Evolutionary conservation across 306 rosid species (phyloP).

Genomic region (Trifolium repens): DNA sequence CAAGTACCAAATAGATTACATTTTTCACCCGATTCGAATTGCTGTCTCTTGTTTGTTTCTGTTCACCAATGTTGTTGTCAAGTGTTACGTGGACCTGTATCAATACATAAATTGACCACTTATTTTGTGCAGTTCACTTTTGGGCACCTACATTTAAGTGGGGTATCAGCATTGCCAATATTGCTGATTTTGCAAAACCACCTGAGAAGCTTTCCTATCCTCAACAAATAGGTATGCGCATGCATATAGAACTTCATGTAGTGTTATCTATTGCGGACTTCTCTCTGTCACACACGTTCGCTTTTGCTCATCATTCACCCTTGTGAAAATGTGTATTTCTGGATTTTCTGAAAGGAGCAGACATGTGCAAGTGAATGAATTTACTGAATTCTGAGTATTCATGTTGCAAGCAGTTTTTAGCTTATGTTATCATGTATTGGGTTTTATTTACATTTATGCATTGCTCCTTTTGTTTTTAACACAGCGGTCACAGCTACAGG

Average conservation of each 20-base stretch:
- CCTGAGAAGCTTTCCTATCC: constrained; percentile 94
- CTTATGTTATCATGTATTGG: not conserved
- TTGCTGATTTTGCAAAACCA: constrained; percentile 90
- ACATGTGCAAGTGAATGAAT: constrained; percentile 7
- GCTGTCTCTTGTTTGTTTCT: constrained; percentile 18
- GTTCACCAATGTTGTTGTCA: constrained; percentile 19
- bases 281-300: not conserved
- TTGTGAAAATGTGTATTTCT: constrained; percentile 6
- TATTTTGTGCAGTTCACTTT: constrained; percentile 75
- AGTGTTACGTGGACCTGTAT: constrained; percentile 14
- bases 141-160: constrained; percentile 99
- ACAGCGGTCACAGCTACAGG: constrained; percentile 89
- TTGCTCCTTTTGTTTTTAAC: constrained; percentile 37
- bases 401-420: constrained; percentile 28
- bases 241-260: constrained; percentile 10
- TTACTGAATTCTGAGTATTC: constrained; percentile 23
- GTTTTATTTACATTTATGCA: constrained; percentile 20
- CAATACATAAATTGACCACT: constrained; percentile 29
- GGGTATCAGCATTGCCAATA: constrained; percentile 95
- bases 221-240: constrained; percentile 79
- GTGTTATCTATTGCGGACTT: not conserved
- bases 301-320: not conserved
- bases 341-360: not conserved
- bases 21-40: constrained; percentile 22
- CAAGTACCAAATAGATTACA: not conserved